Percentiles rank a stretch among this genome's conserved stretches.
Evolutionary conservation across 768 basidiomycete genomes (phyloP).

Genomic region (Naganishia randhawae): DNA sequence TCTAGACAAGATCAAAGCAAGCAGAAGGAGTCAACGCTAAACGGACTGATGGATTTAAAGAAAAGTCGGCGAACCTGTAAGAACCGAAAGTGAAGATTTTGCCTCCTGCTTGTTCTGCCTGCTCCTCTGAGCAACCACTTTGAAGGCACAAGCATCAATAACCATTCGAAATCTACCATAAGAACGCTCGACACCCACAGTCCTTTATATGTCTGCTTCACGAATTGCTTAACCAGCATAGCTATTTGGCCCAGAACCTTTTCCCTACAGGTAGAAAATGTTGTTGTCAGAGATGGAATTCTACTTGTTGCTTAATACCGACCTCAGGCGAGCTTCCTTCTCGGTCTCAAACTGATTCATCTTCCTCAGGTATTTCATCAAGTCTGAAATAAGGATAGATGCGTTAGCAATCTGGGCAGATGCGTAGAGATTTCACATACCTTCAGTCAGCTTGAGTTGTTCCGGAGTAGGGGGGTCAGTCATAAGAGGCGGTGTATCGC

Average conservation of each 20-base stretch:
- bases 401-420: background rate
- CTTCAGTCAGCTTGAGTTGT: conserved; percentile 19
- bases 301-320: conserved; percentile 46
- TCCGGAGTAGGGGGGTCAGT: conserved; percentile 17
- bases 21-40: background rate
- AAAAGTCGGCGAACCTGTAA: conserved; percentile 57
- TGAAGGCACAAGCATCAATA: background rate
- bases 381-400: background rate
- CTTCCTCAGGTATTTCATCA: conserved; percentile 40
- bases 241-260: conserved; percentile 85
- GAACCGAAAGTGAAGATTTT: conserved; percentile 99
- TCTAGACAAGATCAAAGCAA: conserved; percentile 46
- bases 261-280: conserved; percentile 60
- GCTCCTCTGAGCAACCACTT: conserved; percentile 74
- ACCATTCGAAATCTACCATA: background rate
- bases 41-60: background rate
- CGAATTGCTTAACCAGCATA: conserved; percentile 86
- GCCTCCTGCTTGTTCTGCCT: conserved; percentile 84
- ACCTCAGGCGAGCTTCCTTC: conserved; percentile 84
- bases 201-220: conserved; percentile 70
- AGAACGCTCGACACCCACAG: conserved; percentile 41
- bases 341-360: conserved; percentile 87
- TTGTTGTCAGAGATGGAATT: background rate
- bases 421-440: background rate
- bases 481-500: conserved; percentile 21